These are phyloP conservation scores for Picea engelmannii DNA, from an alignment of 83 land plant species.

Conservation along the genomic window DNA sequence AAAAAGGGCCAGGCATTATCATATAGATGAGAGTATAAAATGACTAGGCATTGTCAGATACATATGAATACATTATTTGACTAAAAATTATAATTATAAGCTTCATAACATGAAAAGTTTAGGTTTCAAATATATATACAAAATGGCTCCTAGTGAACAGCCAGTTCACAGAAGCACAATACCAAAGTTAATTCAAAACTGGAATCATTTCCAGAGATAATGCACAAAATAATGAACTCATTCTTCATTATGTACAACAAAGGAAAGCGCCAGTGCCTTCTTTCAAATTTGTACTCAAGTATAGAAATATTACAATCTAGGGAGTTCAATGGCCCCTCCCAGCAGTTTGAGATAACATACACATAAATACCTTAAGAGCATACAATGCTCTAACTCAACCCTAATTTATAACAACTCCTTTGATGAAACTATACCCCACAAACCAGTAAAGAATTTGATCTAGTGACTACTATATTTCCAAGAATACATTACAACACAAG, in stretches of 20 bases:
- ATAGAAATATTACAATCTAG: constrained; percentile 1
- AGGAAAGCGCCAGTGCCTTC: constrained; percentile 9
- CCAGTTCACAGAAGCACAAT: not conserved
- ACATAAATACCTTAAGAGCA: not conserved
- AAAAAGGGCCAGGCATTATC: not conserved
- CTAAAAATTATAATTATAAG: not conserved
- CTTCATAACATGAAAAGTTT: not conserved
- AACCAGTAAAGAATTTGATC: constrained; percentile 6
- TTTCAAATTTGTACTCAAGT: constrained; percentile 3
- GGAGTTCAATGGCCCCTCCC: not conserved
- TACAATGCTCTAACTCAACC: not conserved
- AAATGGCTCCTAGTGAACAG: not conserved
- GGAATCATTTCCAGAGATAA: not conserved
- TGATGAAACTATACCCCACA: not conserved
- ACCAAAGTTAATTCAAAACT: not conserved
- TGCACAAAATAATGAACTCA: not conserved
- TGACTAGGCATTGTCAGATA: not conserved
- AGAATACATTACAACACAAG: constrained; percentile 16
- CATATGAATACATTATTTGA: not conserved
- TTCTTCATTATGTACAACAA: constrained; percentile 17
- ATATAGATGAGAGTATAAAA: not conserved
- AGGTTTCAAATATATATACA: not conserved
- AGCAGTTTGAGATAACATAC: not conserved
- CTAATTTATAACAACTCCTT: constrained; percentile 3
- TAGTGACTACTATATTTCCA: not conserved